phyloP scores from a whole-genome alignment of 805 yeast genomes.

The Millerago galiae region DNA sequence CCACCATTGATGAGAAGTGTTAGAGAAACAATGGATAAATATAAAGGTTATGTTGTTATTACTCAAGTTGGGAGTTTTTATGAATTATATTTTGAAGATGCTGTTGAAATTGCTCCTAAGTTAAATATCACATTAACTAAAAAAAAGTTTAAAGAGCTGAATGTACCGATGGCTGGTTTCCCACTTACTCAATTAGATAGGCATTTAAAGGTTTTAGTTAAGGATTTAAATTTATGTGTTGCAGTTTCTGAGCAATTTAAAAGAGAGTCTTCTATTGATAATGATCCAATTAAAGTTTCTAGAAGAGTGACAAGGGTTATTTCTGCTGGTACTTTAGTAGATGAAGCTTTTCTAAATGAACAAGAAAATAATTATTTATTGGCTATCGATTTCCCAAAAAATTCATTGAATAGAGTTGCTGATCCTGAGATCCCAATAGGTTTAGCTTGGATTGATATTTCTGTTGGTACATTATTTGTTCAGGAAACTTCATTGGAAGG shows the following conservation, averaged over 20 bases:
- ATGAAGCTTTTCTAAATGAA: slow-evolving; percentile 74
- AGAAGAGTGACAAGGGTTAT: slow-evolving; percentile 75
- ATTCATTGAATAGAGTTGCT: slow-evolving; percentile 32
- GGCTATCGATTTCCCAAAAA: slow-evolving; percentile 55
- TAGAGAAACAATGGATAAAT: slow-evolving; percentile 35
- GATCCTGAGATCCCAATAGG: slow-evolving; percentile 48
- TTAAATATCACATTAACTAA: slow-evolving; percentile 68
- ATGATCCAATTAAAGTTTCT: slow-evolving; percentile 37
- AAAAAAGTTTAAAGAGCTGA: slow-evolving; percentile 35
- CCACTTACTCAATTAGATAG: slow-evolving; percentile 68
- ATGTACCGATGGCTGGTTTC: slow-evolving; percentile 85
- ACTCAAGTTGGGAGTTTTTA: slow-evolving; percentile 86
- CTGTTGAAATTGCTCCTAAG: slow-evolving; percentile 61
- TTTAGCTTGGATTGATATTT: slow-evolving; percentile 82
- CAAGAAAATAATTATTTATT: slow-evolving; percentile 65
- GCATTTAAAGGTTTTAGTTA: slow-evolving; percentile 68
- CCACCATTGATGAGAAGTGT: slow-evolving; percentile 33
- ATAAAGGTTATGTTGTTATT: slow-evolving; percentile 51
- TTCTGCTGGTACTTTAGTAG: slow-evolving; percentile 90
- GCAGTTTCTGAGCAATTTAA: slow-evolving; percentile 73
- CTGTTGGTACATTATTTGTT: slow-evolving; percentile 72
- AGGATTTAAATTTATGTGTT: slow-evolving; percentile 62
- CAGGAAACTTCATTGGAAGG: slow-evolving; percentile 56
- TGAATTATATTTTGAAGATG: slow-evolving; percentile 86
- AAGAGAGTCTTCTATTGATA: slow-evolving; percentile 22